These are phyloP conservation scores for Aspergillus sp. DNA, from an alignment of 2,329 filamentous ascomycete species.

Conservation along the genomic window DNA sequence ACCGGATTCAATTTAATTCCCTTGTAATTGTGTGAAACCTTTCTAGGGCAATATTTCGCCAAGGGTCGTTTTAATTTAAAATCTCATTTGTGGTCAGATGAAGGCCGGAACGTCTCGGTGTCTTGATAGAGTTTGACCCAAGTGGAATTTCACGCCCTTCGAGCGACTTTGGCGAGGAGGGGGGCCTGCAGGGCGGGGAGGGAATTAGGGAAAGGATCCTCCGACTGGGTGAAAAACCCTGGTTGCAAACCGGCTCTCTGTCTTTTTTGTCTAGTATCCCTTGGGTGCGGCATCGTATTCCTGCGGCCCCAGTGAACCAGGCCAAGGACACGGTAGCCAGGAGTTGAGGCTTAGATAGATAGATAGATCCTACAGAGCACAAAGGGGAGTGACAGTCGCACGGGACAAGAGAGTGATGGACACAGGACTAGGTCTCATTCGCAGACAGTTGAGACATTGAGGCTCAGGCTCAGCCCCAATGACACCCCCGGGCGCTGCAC, in stretches of 20 bases:
- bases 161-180: conserved; percentile 10
- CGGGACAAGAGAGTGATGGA: not conserved
- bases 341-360: not conserved
- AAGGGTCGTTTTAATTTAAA: not conserved
- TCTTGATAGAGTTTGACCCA: conserved; percentile 15
- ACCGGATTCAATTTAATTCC: not conserved
- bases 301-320: too few relatives aligned
- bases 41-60: not conserved
- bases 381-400: not conserved
- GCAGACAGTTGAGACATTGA: conserved; percentile 6
- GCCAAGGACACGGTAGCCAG: not conserved
- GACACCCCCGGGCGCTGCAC: conserved; percentile 5
- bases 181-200: conserved; percentile 26
- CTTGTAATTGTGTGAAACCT: not conserved
- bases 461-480: conserved; percentile 11
- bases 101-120: conserved; percentile 12
- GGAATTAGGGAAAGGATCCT: conserved; percentile 25
- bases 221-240: not conserved
- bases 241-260: not conserved
- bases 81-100: not conserved
- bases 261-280: not conserved
- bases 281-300: not conserved
- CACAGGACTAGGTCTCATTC: not conserved
- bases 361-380: not conserved
- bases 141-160: conserved; percentile 12